These are phyloP conservation scores for Sporothrix brasiliensis DNA, from an alignment of 2,329 filamentous ascomycete genomes.

Conservation along the genomic window DNA sequence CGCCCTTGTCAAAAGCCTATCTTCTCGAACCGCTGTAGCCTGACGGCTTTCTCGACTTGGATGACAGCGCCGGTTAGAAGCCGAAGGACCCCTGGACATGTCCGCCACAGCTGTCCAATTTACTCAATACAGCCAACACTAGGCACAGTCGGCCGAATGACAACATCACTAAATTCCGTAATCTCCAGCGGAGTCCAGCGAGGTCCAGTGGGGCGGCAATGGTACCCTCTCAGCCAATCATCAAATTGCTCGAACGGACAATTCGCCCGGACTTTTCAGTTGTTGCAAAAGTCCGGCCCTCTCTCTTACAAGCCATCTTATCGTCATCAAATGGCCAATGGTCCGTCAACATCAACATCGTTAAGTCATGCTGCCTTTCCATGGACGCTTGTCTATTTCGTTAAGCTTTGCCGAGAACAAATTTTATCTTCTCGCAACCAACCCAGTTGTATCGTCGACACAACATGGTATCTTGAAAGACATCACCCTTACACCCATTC, in stretches of 20 bases:
- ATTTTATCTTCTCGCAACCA: too few species aligned
- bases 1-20: neutral
- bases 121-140: neutral
- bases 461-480: too few species aligned
- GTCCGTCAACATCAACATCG: neutral
- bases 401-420: too few species aligned
- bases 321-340: neutral
- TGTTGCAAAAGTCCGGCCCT: neutral
- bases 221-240: neutral
- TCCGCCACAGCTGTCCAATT: neutral
- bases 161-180: neutral
- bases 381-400: too few species aligned
- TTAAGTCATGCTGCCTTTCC: neutral
- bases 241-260: neutral
- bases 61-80: neutral
- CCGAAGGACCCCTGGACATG: neutral
- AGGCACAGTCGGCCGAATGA: constrained; percentile 2
- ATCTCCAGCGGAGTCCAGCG: neutral
- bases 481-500: too few species aligned
- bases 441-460: too few species aligned
- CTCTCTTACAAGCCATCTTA: neutral
- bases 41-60: neutral
- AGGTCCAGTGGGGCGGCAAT: neutral
- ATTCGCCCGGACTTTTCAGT: neutral
- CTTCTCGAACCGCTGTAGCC: neutral